phyloP scores from a whole-genome alignment of 495 filamentous ascomycete species.

The Hypoxylon crocopeplum region DNA sequence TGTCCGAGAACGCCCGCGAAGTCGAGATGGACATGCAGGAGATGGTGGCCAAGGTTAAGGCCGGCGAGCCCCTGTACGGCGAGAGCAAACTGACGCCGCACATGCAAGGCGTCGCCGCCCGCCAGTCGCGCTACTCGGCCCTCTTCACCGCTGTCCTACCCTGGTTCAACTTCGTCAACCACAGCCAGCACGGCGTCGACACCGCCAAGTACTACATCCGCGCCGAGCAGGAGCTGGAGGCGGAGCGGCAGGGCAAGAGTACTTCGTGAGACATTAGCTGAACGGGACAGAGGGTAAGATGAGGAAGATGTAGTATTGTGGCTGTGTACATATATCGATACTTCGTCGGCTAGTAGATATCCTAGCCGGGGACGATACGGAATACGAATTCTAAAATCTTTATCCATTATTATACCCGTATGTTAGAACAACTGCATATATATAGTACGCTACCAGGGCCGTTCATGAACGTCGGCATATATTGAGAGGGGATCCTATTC shows the following conservation, averaged over 20 bases:
- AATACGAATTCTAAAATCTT: slow-evolving; percentile 11
- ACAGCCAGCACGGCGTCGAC: slow-evolving; percentile 95
- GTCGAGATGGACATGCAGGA: slow-evolving; percentile 96
- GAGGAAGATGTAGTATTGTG: slow-evolving; percentile 42
- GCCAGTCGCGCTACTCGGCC: slow-evolving; percentile 90
- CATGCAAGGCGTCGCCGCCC: slow-evolving; percentile 90
- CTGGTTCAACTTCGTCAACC: slow-evolving; percentile 98
- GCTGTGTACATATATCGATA: slow-evolving; percentile 27
- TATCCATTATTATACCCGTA: too few relatives aligned
- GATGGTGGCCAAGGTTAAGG: slow-evolving; percentile 96
- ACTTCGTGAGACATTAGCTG: slow-evolving; percentile 8
- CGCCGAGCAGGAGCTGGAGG: slow-evolving; percentile 93
- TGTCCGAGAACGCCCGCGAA: slow-evolving; percentile 88
- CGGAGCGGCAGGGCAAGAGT: slow-evolving; percentile 59
- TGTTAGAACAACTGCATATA: too few relatives aligned
- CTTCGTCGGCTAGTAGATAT: slow-evolving; percentile 13
- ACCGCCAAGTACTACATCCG: slow-evolving; percentile 97
- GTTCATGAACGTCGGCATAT: too few relatives aligned
- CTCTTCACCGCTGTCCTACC: slow-evolving; percentile 83
- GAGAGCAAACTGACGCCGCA: slow-evolving; percentile 76
- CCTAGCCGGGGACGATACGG: neutral
- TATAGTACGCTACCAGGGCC: too few relatives aligned
- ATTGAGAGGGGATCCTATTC: too few relatives aligned
- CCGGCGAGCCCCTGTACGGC: slow-evolving; percentile 89
- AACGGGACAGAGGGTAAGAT: slow-evolving; percentile 9